These are phyloP conservation scores for Clonostachys sp. DNA, from an alignment of 2,329 filamentous ascomycete genomes.

Conservation along the genomic window DNA sequence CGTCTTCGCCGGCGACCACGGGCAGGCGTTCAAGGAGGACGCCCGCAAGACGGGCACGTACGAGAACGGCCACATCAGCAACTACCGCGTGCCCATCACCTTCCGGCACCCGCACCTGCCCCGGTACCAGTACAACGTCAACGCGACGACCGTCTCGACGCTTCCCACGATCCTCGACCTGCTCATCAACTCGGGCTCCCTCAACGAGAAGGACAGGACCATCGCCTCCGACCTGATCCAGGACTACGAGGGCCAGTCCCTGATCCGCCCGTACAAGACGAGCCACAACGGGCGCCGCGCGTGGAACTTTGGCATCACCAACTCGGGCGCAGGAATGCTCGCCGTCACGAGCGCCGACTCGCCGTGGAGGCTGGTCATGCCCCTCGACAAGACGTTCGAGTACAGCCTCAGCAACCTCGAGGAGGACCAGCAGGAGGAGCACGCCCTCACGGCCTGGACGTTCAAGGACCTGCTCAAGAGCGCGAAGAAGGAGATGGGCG, in stretches of 20 bases:
- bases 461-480: constrained; percentile 4
- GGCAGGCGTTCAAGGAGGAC: constrained; percentile 35
- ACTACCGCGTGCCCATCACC: constrained; percentile 34
- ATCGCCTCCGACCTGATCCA: constrained; percentile 31
- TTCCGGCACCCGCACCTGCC: constrained; percentile 37
- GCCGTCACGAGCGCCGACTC: constrained; percentile 9
- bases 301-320: constrained; percentile 53
- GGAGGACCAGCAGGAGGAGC: constrained; percentile 6
- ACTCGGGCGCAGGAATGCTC: constrained; percentile 11
- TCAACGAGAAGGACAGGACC: constrained; percentile 19
- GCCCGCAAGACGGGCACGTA: constrained; percentile 27
- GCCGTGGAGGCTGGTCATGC: constrained; percentile 9
- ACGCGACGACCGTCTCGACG: constrained; percentile 34
- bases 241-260: constrained; percentile 39
- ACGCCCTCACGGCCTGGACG: constrained; percentile 5
- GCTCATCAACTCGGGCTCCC: constrained; percentile 29
- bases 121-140: constrained; percentile 28
- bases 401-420: constrained; percentile 9
- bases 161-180: constrained; percentile 39
- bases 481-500: constrained; percentile 3
- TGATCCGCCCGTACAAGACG: constrained; percentile 32
- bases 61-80: constrained; percentile 35
- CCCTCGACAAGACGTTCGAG: constrained; percentile 9
- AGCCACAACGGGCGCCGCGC: constrained; percentile 21
- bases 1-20: constrained; percentile 37